Evolutionary conservation across 441 rosid genomes (phyloP).

Genomic region (Syzygium syzygioides): DNA sequence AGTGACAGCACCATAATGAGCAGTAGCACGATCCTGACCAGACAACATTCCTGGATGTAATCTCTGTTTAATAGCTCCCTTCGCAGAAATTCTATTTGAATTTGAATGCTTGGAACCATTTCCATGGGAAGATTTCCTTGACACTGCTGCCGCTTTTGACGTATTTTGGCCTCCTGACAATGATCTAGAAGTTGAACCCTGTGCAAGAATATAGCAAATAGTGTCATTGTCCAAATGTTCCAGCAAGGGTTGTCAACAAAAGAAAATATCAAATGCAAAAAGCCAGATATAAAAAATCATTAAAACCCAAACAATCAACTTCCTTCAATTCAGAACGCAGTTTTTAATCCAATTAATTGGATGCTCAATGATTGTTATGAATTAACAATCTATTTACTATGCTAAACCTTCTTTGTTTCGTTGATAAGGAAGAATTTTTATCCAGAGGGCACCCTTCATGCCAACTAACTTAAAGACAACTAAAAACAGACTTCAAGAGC

Average conservation of each 20-base stretch:
- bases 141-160: constrained; percentile 30
- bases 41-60: constrained; percentile 87
- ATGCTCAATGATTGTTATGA: background rate
- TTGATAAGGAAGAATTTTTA: background rate
- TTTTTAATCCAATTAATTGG: background rate
- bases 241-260: background rate
- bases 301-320: background rate
- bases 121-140: constrained; percentile 44
- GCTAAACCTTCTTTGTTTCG: background rate
- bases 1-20: constrained; percentile 93
- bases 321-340: background rate
- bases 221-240: constrained; percentile 1
- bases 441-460: background rate
- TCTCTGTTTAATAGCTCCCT: constrained; percentile 55
- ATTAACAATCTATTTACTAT: background rate
- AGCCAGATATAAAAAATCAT: background rate
- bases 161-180: constrained; percentile 31
- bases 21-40: constrained; percentile 74
- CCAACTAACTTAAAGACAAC: background rate
- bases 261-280: background rate
- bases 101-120: constrained; percentile 51
- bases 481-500: background rate
- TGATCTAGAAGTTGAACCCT: constrained; percentile 45
- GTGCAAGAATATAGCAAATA: background rate
- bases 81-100: constrained; percentile 38